Evolutionary conservation across 176 grass and related monocot genomes (phyloP), one percentile per base, ranked within the genome.

Genomic region (Musa itinerans): DNA sequence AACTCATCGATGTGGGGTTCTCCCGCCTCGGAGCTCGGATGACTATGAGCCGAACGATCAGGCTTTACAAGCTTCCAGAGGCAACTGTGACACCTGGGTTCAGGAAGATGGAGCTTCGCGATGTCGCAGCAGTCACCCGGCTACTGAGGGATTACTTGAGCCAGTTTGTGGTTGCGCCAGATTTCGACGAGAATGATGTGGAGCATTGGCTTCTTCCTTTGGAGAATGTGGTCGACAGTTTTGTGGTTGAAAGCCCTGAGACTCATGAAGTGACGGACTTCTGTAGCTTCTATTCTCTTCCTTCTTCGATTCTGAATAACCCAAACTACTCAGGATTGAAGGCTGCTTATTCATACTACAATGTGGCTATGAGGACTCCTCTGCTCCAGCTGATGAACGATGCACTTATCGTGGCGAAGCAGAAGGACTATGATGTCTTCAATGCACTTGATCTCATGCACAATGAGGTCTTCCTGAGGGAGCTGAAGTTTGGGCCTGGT

Each of bases 391-490:
- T 99, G 73, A 95, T 95, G 86, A 99, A 95, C 1, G 96, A 99
- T 79, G 86, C 90, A 0, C 86, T 99, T 68, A 95, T 99, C 63
- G 83, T 95, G 75, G 96, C 96, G 49, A 99, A 95, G 81, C 89
- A 89, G 79, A 92, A 86, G 83, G 78, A 93, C 11, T 99, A 83
- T 75, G 96, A 99, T 81, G 96, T 99, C 55, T 99, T 99, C 83
- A 99, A 99, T 49, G 96, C 96, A 2, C 90, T 99, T 12, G 89
- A 99, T 83, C 91, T 89, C 25, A 99, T 99, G 96, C 84, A 99
- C 43, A 99, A 99, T 9, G 89, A 99, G 9, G 85, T 73, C 1
- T 95, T 99, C 78, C 85, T 99, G 50, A 99, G 88, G 80, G 91
- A 99, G 34, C 83, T 99, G 71, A 99, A 99, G 78, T 99, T 99